These are phyloP conservation scores for Orychophragmus violaceus DNA, from an alignment of 345 rosid genomes.

Conservation along the genomic window DNA sequence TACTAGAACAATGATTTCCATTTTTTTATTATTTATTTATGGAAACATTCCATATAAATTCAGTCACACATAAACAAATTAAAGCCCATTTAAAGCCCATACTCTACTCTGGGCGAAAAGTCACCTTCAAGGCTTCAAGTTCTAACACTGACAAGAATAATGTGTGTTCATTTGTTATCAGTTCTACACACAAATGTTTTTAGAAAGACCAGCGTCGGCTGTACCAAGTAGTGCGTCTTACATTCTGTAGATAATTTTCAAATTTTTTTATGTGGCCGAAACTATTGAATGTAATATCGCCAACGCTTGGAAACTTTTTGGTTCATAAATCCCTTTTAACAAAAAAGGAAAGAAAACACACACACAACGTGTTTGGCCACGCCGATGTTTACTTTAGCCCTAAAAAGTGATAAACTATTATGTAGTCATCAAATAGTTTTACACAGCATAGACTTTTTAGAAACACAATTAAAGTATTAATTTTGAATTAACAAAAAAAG, in stretches of 20 bases:
- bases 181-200: not conserved
- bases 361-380: conserved; percentile 20
- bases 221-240: conserved; percentile 21
- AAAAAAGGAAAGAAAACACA: not conserved
- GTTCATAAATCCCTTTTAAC: not conserved
- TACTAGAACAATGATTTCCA: not conserved
- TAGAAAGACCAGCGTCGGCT: not conserved
- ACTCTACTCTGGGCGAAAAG: not conserved
- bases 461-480: not conserved
- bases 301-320: not conserved
- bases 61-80: too few species aligned
- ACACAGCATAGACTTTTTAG: not conserved
- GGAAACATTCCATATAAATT: not conserved
- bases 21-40: not conserved
- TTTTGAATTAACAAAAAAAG: not conserved
- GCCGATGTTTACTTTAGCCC: conserved; percentile 1
- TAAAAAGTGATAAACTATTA: not conserved
- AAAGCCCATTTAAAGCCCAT: not conserved
- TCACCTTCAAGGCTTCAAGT: not conserved
- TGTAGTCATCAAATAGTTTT: too few species aligned
- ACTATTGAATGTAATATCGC: conserved; percentile 5
- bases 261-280: not conserved
- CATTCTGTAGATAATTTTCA: not conserved
- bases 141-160: not conserved
- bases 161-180: not conserved